A percentile compares a stretch with the other conserved stretches of the same genome.
phyloP scores from a whole-genome alignment of 148 eudicot genomes.

The Simmondsia chinensis region DNA sequence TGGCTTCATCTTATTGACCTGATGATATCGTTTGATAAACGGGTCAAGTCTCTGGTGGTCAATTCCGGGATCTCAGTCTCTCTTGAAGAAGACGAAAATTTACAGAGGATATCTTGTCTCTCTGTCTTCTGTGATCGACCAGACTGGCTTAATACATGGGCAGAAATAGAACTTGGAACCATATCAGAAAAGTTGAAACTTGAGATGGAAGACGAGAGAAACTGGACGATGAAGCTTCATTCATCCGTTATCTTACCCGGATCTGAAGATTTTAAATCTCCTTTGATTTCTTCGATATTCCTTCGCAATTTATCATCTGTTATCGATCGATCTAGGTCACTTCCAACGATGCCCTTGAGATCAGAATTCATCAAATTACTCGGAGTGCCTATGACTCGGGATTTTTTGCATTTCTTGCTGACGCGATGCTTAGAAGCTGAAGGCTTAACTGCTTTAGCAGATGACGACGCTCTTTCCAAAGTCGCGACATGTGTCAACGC shows the following conservation, averaged over 20 bases:
- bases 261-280: slow-evolving; percentile 61
- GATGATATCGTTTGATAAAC: slow-evolving; percentile 86
- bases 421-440: slow-evolving; percentile 88
- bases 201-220: slow-evolving; percentile 59
- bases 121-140: slow-evolving; percentile 88
- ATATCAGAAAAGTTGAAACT: slow-evolving; percentile 42
- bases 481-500: slow-evolving; percentile 68
- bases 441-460: slow-evolving; percentile 82
- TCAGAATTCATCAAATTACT: slow-evolving; percentile 53
- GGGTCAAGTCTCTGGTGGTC: slow-evolving; percentile 44
- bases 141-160: slow-evolving; percentile 94
- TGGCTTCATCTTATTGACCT: slow-evolving; percentile 85
- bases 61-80: slow-evolving; percentile 50
- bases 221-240: slow-evolving; percentile 44
- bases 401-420: slow-evolving; percentile 37
- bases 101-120: slow-evolving; percentile 58
- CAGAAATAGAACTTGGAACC: slow-evolving; percentile 65
- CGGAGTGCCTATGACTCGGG: slow-evolving; percentile 42
- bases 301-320: slow-evolving; percentile 50
- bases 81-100: slow-evolving; percentile 49
- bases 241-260: slow-evolving; percentile 39
- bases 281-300: slow-evolving; percentile 45
- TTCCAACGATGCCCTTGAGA: slow-evolving; percentile 55
- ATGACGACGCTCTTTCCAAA: slow-evolving; percentile 64
- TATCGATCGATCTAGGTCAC: slow-evolving; percentile 68